phyloP scores from a whole-genome alignment of 192 early-diverging fungal species.

The Mortierella hygrophila region DNA sequence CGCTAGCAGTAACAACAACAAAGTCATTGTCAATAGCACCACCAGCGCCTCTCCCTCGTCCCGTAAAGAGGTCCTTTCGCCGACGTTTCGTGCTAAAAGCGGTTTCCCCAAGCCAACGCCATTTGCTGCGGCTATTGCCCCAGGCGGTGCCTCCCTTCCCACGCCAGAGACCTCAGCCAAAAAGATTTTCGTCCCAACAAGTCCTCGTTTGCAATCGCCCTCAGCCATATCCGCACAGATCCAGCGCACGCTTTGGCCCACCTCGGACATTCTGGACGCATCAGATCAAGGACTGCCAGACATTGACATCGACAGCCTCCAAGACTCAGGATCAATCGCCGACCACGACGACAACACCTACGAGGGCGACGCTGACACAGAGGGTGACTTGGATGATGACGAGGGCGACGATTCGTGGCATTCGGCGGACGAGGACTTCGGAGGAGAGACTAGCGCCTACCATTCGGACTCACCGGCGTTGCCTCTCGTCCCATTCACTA shows the following conservation, averaged over 20 bases:
- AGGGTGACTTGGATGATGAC: slow-evolving; percentile 6
- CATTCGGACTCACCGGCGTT: slow-evolving; percentile 70
- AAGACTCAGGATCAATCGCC: not conserved
- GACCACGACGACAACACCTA: slow-evolving; percentile 9
- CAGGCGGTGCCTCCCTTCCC: slow-evolving; percentile 18
- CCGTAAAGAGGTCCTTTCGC: slow-evolving; percentile 42
- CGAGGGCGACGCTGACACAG: slow-evolving; percentile 5
- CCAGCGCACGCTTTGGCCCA: slow-evolving; percentile 35
- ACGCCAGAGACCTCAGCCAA: slow-evolving; percentile 41
- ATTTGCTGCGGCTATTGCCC: slow-evolving; percentile 24
- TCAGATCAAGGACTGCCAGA: not conserved
- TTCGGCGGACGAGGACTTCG: slow-evolving; percentile 53
- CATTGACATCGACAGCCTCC: not conserved
- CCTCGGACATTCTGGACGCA: slow-evolving; percentile 8
- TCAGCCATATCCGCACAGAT: slow-evolving; percentile 45
- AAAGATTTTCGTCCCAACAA: slow-evolving; percentile 26
- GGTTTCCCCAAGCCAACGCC: slow-evolving; percentile 29
- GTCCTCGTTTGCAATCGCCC: slow-evolving; percentile 45
- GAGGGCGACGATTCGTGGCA: slow-evolving; percentile 47
- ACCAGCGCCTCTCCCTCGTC: slow-evolving; percentile 13
- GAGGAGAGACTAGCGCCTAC: slow-evolving; percentile 49
- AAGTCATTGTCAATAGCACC: slow-evolving; percentile 42
- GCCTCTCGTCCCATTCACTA: slow-evolving; percentile 81
- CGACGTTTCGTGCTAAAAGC: slow-evolving; percentile 46
- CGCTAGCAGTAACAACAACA: slow-evolving; percentile 48